Base-by-base conservation (phyloP, 1,139 yeast genomes). In the Hanseniaspora uvarum region DNA sequence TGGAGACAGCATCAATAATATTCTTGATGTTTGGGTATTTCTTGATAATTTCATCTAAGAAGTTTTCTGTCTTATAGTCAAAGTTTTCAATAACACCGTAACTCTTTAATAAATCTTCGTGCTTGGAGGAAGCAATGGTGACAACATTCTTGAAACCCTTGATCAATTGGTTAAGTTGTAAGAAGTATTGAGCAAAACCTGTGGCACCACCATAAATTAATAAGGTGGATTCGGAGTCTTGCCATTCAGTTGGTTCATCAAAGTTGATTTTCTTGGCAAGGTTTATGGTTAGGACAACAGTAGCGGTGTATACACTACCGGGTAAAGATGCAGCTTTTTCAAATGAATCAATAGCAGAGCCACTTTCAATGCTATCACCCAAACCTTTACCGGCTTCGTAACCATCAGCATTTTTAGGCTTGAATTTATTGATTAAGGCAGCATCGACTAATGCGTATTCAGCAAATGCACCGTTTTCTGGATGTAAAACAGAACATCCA, bases 301-400 rank as follows among this genome's bases (percentile, higher is more conserved):
- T 77, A 24, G 79, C 74, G 10, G 83, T 79, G 39, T 62, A 63
- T 45, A 78, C 62, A 24, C 80, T 75, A 52, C 80, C 69, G 14
- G 83, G 75, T 23, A 79, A 62, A 18, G 82, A 68, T 3, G 84
- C 81, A 28, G 86, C 87, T 51, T 76, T 81, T 66, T 81, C 86
- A 59, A 72, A 79, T 7, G 81, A 68, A 55, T 67, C 65, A 37
- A 80, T 68, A 0, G 62, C 59, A 11, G 23, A 12, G 14, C 52
- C 52, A 11, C 46, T 36, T 23, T 41, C 45, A 37, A 53, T 30
- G 10, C 5, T 5, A 7, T 36, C 55, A 21, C 53, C 53, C 37
- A 43, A 30, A 12, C 26, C 39, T 16, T 50, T 50, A 3, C 76
- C 76, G 37, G 69, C 62, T 50, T 73, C 64, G 39, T 66, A 59